Percentiles rank a stretch among this genome's conserved stretches.
phyloP scores from a whole-genome alignment of 1,139 yeast species.

The Suhomyces yuchorum region DNA sequence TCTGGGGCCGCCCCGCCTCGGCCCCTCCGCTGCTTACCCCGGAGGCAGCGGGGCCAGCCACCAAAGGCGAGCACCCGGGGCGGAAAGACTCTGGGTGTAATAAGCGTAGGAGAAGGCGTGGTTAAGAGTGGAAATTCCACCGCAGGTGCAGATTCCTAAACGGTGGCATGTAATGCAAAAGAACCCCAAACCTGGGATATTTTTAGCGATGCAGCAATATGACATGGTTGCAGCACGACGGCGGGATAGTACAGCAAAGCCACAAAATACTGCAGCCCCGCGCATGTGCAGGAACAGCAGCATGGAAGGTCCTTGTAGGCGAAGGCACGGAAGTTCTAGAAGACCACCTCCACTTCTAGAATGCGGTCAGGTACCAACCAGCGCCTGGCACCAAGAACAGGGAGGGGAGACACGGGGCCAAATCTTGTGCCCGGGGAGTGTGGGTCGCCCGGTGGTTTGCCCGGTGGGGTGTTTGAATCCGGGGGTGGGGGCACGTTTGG shows the following conservation, averaged over 20 bases:
- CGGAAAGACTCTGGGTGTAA: neutral
- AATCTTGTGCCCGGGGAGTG: no score
- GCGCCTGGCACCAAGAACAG: neutral
- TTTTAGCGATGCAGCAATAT: slow-evolving; percentile 1
- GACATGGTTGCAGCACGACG: neutral
- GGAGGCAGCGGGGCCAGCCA: no score
- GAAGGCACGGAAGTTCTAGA: neutral
- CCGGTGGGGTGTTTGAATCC: no score
- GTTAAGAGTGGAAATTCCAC: neutral
- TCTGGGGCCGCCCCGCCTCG: no score
- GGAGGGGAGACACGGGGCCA: no score
- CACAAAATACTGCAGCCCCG: neutral
- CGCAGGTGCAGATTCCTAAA: slow-evolving; percentile 3
- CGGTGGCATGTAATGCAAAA: neutral
- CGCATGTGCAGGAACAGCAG: neutral
- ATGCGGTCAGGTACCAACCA: neutral
- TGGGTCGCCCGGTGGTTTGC: no score
- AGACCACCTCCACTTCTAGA: neutral
- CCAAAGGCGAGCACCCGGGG: no score
- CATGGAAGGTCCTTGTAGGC: neutral
- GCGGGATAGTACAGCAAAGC: neutral
- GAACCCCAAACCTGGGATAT: neutral
- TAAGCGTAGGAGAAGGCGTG: neutral
- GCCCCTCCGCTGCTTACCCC: no score
- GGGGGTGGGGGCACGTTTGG: no score